Conservation (phyloP, 495 filamentous ascomycete genomes). For the Hamigera avellanea region DNA sequence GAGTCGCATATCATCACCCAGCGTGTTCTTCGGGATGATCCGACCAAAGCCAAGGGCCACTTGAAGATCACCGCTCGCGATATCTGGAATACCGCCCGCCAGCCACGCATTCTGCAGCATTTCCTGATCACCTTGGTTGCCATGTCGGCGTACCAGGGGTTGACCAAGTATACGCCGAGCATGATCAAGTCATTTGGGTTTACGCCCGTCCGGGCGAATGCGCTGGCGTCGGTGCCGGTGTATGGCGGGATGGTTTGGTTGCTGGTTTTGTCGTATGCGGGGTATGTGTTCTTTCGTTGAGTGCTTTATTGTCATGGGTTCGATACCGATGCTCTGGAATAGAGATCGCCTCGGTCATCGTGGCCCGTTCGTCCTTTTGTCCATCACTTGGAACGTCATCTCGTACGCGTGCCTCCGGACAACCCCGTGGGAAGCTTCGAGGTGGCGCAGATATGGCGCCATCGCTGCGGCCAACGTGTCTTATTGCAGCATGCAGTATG, state of each 20-base stretch:
- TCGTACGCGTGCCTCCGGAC: slow-evolving; percentile 22
- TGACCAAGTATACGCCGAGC: slow-evolving; percentile 27
- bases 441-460: slow-evolving; percentile 32
- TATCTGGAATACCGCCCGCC: slow-evolving; percentile 26
- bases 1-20: slow-evolving; percentile 30
- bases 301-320: too few relatives aligned
- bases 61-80: slow-evolving; percentile 29
- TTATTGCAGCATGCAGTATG: slow-evolving; percentile 40
- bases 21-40: slow-evolving; percentile 34
- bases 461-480: slow-evolving; percentile 37
- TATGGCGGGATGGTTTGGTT: slow-evolving; percentile 35
- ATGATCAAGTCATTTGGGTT: slow-evolving; percentile 36
- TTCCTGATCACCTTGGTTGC: slow-evolving; percentile 32
- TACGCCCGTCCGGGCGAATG: slow-evolving; percentile 33
- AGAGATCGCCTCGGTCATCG: slow-evolving; percentile 35
- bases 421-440: slow-evolving; percentile 6
- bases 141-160: slow-evolving; percentile 34
- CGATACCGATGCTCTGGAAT: not conserved
- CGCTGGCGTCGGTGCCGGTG: slow-evolving; percentile 37
- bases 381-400: slow-evolving; percentile 35
- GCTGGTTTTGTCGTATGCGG: slow-evolving; percentile 7
- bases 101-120: slow-evolving; percentile 32
- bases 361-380: slow-evolving; percentile 27
- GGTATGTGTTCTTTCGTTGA: too few relatives aligned
- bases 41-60: slow-evolving; percentile 25